Conservation (phyloP, 1,284 basidiomycete species). For the Marasmius tenuissimus region DNA sequence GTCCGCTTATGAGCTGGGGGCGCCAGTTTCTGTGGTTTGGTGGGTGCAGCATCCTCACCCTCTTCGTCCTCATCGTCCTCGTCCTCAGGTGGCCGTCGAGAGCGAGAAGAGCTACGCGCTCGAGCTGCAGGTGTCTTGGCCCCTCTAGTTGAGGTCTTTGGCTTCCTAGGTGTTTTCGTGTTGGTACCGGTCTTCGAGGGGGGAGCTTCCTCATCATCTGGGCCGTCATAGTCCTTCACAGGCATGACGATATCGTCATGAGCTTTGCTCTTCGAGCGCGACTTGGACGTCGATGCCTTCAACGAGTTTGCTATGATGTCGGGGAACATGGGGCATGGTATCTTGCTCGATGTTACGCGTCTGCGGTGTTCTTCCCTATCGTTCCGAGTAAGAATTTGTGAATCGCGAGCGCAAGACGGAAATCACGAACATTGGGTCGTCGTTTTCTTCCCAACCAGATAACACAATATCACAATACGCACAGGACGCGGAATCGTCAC, state of each 20-base stretch:
- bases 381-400: slow-evolving; percentile 10
- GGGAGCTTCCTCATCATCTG: slow-evolving; percentile 23
- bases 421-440: slow-evolving; percentile 66
- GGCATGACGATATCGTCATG: slow-evolving; percentile 31
- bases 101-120: slow-evolving; percentile 29
- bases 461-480: slow-evolving; percentile 75
- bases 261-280: slow-evolving; percentile 21
- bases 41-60: slow-evolving; percentile 6
- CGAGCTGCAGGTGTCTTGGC: slow-evolving; percentile 13
- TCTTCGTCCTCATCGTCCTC: slow-evolving; percentile 20
- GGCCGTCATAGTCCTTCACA: slow-evolving; percentile 34
- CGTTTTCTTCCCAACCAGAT: slow-evolving; percentile 78
- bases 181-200: slow-evolving; percentile 14
- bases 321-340: slow-evolving; percentile 54
- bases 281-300: slow-evolving; percentile 22
- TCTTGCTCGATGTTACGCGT: slow-evolving; percentile 47
- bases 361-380: slow-evolving; percentile 65
- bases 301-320: slow-evolving; percentile 13
- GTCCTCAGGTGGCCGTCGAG: slow-evolving; percentile 24
- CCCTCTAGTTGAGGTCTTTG: slow-evolving; percentile 10
- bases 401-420: neutral
- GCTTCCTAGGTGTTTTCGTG: slow-evolving; percentile 25
- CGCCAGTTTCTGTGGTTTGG: slow-evolving; percentile 5
- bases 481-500: slow-evolving; percentile 77
- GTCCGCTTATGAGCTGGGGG: slow-evolving; percentile 1